Percentiles rank a stretch among this genome's conserved stretches.
Evolutionary conservation across 2,329 filamentous ascomycete species (phyloP).

Genomic region (Aspergillus sp.): DNA sequence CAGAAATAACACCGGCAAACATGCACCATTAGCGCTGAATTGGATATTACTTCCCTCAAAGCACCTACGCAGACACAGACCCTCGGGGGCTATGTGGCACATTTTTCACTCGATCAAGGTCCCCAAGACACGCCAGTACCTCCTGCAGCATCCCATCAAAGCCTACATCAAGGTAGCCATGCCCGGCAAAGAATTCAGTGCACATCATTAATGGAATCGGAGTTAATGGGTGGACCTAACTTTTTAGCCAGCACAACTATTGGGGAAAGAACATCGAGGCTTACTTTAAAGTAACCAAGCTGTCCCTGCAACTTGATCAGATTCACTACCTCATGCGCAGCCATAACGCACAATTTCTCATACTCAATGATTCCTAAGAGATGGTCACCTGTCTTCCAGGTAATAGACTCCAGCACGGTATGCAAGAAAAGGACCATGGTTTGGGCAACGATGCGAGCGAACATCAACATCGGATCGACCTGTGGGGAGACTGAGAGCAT

Average conservation of each 20-base stretch:
- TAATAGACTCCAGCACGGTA: slow-evolving; percentile 19
- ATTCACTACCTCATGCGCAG: slow-evolving; percentile 19
- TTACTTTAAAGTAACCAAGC: slow-evolving; percentile 22
- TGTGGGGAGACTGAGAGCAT: slow-evolving; percentile 11
- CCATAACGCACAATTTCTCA: slow-evolving; percentile 19
- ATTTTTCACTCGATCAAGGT: slow-evolving; percentile 20
- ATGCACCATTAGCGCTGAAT: not conserved
- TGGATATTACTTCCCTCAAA: not conserved
- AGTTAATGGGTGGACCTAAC: slow-evolving; percentile 21
- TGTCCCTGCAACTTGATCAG: slow-evolving; percentile 19
- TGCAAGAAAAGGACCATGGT: slow-evolving; percentile 21
- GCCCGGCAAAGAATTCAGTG: slow-evolving; percentile 19
- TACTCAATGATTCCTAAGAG: slow-evolving; percentile 19
- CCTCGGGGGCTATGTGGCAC: slow-evolving; percentile 10
- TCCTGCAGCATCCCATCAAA: slow-evolving; percentile 21
- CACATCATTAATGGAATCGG: slow-evolving; percentile 22
- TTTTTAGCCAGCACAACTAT: not conserved
- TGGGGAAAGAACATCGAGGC: not conserved
- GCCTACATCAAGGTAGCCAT: slow-evolving; percentile 17
- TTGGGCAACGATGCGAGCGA: slow-evolving; percentile 18
- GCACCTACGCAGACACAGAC: not conserved
- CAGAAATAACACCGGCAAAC: not conserved
- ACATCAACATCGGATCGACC: slow-evolving; percentile 20
- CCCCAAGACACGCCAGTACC: slow-evolving; percentile 17
- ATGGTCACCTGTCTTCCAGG: slow-evolving; percentile 21